phyloP scores from a whole-genome alignment of 169 alveolate species.

The Cyclospora cayetanensis region DNA sequence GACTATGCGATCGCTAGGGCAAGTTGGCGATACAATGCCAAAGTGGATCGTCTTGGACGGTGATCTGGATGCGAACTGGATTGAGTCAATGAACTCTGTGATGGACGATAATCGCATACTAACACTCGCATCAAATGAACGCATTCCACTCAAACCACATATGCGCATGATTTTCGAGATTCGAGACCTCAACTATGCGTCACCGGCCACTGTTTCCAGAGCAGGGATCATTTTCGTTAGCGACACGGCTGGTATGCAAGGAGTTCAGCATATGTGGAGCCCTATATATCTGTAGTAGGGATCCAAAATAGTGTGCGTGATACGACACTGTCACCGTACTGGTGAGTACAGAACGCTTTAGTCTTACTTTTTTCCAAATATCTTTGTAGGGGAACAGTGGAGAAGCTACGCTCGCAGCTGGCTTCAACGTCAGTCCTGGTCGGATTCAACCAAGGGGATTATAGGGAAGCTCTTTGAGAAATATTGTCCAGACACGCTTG shows the following conservation, averaged over 20 bases:
- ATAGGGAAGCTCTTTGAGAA: conserved; percentile 91
- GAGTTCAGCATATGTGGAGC: too few relatives aligned
- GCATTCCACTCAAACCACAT: conserved; percentile 93
- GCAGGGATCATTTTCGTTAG: conserved; percentile 96
- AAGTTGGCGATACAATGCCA: conserved; percentile 88
- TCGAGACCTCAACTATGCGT: conserved; percentile 95
- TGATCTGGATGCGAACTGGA: conserved; percentile 97
- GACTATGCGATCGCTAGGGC: conserved; percentile 89
- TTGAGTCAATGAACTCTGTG: conserved; percentile 96
- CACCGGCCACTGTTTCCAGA: conserved; percentile 97
- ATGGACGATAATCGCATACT: conserved; percentile 96
- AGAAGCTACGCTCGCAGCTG: conserved; percentile 94
- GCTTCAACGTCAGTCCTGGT: conserved; percentile 82
- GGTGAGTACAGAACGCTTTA: too few relatives aligned
- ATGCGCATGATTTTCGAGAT: conserved; percentile 97
- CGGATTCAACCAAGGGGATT: conserved; percentile 84
- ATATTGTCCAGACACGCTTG: conserved; percentile 91
- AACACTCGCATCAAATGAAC: conserved; percentile 95
- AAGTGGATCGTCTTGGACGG: conserved; percentile 95
- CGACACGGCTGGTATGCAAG: conserved; percentile 76
- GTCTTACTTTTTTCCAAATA: neutral
- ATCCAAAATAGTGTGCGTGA: too few relatives aligned
- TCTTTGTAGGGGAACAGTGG: conserved; percentile 94
- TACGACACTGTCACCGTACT: too few relatives aligned
- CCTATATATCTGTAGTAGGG: too few relatives aligned